Evolutionary conservation across 345 rosid genomes (phyloP).

Genomic region (Citrus medica): DNA sequence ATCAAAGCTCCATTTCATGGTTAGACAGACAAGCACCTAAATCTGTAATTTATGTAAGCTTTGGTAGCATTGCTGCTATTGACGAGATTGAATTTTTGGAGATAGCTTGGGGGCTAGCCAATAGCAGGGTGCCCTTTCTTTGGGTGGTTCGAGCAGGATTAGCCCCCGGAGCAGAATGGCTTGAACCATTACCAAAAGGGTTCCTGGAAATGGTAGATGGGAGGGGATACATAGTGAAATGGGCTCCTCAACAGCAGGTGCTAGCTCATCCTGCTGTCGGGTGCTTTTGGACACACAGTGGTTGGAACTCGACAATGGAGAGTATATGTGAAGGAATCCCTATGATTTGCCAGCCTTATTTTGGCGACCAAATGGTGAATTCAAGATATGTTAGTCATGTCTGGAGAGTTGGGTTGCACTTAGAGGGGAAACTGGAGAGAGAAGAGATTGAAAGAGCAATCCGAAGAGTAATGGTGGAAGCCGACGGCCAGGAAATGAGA

Average conservation of each 20-base stretch:
- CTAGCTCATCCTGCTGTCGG: slow-evolving; percentile 53
- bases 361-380: slow-evolving; percentile 56
- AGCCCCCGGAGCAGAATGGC: slow-evolving; percentile 28
- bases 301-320: slow-evolving; percentile 75
- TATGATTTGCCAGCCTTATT: slow-evolving; percentile 66
- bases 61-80: slow-evolving; percentile 51
- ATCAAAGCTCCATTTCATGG: slow-evolving; percentile 43
- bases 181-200: slow-evolving; percentile 37
- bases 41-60: slow-evolving; percentile 56
- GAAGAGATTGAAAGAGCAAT: slow-evolving; percentile 35
- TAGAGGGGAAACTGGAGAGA: slow-evolving; percentile 36
- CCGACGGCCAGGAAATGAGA: slow-evolving; percentile 38
- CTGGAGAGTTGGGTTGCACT: slow-evolving; percentile 53
- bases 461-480: slow-evolving; percentile 28
- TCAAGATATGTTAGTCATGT: slow-evolving; percentile 44
- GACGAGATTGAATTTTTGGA: slow-evolving; percentile 36
- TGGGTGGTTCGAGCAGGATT: slow-evolving; percentile 62
- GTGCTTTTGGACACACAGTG: slow-evolving; percentile 62
- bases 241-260: slow-evolving; percentile 68
- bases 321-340: slow-evolving; percentile 63
- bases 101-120: slow-evolving; percentile 55
- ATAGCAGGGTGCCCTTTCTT: slow-evolving; percentile 44
- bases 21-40: slow-evolving; percentile 38
- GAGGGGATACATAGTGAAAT: slow-evolving; percentile 52
- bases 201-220: slow-evolving; percentile 35